Evolutionary conservation across 371 early-diverging fungal species (phyloP).

Genomic region (Syncephalastrum monosporum): DNA sequence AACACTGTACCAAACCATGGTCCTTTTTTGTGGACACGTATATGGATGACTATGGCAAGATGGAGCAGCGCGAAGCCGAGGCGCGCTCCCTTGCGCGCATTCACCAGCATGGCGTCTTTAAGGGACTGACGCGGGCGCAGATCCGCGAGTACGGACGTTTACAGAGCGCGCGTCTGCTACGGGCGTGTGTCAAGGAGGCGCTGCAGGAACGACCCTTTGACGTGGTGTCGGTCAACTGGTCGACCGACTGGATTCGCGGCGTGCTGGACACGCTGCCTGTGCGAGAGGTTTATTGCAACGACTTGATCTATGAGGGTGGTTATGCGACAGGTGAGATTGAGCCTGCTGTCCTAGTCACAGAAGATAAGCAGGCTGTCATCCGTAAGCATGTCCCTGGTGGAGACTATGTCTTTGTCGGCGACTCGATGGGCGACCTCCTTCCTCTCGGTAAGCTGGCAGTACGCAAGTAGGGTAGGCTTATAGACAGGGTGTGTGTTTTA

Average conservation of each 20-base stretch:
- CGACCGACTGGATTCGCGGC: slow-evolving; percentile 49
- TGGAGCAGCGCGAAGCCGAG: slow-evolving; percentile 20
- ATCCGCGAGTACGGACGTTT: slow-evolving; percentile 13
- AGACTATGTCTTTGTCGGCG: slow-evolving; percentile 34
- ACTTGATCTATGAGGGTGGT: slow-evolving; percentile 17
- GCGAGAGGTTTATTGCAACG: slow-evolving; percentile 33
- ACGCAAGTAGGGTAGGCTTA: background rate
- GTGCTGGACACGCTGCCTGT: slow-evolving; percentile 17
- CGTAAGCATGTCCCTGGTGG: slow-evolving; percentile 3
- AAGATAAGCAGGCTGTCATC: slow-evolving; percentile 28
- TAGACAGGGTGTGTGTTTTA: background rate
- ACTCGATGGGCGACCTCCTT: slow-evolving; percentile 39
- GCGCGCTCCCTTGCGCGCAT: slow-evolving; percentile 31
- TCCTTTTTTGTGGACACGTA: slow-evolving; percentile 35
- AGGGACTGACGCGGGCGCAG: slow-evolving; percentile 21
- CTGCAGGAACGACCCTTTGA: slow-evolving; percentile 6
- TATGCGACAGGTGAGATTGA: slow-evolving; percentile 32
- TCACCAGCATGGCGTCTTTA: slow-evolving; percentile 24
- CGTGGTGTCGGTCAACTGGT: slow-evolving; percentile 45
- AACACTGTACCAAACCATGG: slow-evolving; percentile 22
- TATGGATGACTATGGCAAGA: slow-evolving; percentile 29
- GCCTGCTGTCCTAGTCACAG: slow-evolving; percentile 24
- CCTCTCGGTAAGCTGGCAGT: slow-evolving; percentile 24
- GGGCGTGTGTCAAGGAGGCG: slow-evolving; percentile 15
- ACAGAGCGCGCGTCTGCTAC: slow-evolving; percentile 12